Base-by-base conservation (phyloP, 139 green algal genomes). In the Chlamydomonas schloesseri region DNA sequence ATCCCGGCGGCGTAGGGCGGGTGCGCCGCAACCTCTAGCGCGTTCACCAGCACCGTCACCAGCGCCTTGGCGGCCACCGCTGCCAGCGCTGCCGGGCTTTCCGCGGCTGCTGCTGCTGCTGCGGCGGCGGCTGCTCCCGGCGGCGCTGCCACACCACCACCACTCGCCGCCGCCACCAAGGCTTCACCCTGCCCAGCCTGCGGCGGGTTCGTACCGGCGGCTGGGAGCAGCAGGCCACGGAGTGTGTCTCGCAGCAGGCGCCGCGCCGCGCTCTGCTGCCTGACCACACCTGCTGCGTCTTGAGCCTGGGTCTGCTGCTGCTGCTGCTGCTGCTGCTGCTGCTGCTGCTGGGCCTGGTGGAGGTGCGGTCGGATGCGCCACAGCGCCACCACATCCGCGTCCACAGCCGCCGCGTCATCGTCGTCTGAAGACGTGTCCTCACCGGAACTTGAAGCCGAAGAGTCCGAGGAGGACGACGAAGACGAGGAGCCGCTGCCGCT, bases 1-100 rank as follows among this genome's bases (percentile, higher is more conserved):
- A 87, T 34, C 0, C 81, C 69, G 18, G 69, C 81, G 0, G 81
- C 81, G 26, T 55, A 74, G 33, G 69, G 69, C 33, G 81, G 81
- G 28, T 87, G 69, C 26, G 62, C 34, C 26, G 46, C 18, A 69
- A 87, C 81, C 69, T 87, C 81, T 9, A 87, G 53, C 21, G 81
- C 81, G 34, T 87, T 87, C 26, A 8, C 26, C 81, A 87, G 23
- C 55, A 57, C 69, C 33, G 47, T 36, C 8, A n/a, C 65, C 55
- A 87, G 5, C 17, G 81, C 69, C 55, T 10, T 17, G 26, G 55
- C 81, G 23, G 50, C 80, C 26, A 21, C 26, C 5, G 37, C 46
- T 64, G 50, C 62, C 23, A 9, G 64, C 42, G 14, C 17, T 36
- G 29, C 64, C 37, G 20, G 64, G 23, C n/a, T 17, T 34, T 13